phyloP scores from a whole-genome alignment of 176 grass and related monocot genomes.

The Carex scoparia region DNA sequence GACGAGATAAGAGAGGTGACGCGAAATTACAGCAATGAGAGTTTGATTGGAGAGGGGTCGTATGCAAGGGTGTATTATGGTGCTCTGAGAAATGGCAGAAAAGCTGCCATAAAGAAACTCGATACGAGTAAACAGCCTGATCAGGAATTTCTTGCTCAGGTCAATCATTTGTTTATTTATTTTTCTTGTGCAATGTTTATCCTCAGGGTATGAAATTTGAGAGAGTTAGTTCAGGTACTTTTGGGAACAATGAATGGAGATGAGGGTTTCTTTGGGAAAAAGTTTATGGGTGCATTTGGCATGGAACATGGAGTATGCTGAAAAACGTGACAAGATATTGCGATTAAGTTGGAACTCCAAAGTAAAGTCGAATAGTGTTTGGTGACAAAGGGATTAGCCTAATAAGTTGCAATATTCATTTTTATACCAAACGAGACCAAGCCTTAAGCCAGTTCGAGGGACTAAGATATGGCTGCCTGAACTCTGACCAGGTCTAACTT shows the following conservation, averaged over 20 bases:
- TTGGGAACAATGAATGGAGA: neutral
- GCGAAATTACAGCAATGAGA: constrained; percentile 61
- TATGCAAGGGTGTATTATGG: constrained; percentile 70
- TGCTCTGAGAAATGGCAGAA: constrained; percentile 48
- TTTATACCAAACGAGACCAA: neutral
- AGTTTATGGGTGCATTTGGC: neutral
- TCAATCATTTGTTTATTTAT: constrained; percentile 14
- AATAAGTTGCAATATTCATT: neutral
- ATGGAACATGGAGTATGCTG: neutral
- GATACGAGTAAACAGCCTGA: constrained; percentile 66
- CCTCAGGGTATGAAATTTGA: neutral
- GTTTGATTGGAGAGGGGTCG: constrained; percentile 67
- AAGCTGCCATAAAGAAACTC: constrained; percentile 60
- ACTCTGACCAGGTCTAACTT: neutral
- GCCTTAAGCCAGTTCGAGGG: neutral
- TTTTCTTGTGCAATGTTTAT: neutral
- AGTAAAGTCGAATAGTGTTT: neutral
- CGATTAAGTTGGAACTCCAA: neutral
- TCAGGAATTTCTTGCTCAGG: constrained; percentile 65
- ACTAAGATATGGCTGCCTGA: neutral
- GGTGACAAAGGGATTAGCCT: neutral
- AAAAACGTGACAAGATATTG: neutral
- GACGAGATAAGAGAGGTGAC: constrained; percentile 70
- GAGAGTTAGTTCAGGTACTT: neutral
- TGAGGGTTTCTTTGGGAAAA: neutral